These are phyloP conservation scores for Venturia oleaginea DNA, from an alignment of 2,329 filamentous ascomycete genomes.

Conservation along the genomic window DNA sequence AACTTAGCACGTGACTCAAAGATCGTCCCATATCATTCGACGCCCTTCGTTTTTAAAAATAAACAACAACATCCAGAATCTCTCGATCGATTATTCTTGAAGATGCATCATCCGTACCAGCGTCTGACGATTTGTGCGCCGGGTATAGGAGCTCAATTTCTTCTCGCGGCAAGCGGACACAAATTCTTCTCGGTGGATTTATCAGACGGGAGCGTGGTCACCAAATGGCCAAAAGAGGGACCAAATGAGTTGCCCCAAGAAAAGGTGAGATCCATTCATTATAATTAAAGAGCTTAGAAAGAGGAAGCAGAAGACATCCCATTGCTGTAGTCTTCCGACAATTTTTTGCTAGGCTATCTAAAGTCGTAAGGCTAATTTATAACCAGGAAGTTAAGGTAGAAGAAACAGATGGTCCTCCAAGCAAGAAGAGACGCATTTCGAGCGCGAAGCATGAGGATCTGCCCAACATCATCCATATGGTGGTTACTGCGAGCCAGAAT, in stretches of 20 bases:
- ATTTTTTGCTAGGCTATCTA: background rate
- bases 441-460: conserved; percentile 3
- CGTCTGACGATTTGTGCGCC: conserved; percentile 25
- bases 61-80: background rate
- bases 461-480: conserved; percentile 61
- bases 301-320: background rate
- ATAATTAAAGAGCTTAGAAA: conserved; percentile 17
- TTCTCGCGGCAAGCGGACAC: conserved; percentile 67
- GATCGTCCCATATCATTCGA: background rate
- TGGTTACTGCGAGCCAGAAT: conserved; percentile 52
- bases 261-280: conserved; percentile 19
- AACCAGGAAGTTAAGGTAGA: conserved; percentile 5
- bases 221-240: conserved; percentile 46
- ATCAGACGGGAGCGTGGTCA: conserved; percentile 48
- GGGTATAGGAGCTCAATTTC: conserved; percentile 30
- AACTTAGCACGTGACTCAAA: background rate
- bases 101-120: conserved; percentile 33
- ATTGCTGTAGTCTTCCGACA: background rate
- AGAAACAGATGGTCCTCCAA: conserved; percentile 27
- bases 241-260: conserved; percentile 9
- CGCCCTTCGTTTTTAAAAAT: background rate
- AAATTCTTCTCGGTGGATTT: conserved; percentile 60
- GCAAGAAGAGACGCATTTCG: conserved; percentile 34
- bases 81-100: conserved; percentile 14
- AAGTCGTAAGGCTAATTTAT: background rate